Evolutionary conservation across 345 rosid genomes (phyloP), one percentile per base, ranked within the genome.

Genomic region (Lenwebbia sp.): DNA sequence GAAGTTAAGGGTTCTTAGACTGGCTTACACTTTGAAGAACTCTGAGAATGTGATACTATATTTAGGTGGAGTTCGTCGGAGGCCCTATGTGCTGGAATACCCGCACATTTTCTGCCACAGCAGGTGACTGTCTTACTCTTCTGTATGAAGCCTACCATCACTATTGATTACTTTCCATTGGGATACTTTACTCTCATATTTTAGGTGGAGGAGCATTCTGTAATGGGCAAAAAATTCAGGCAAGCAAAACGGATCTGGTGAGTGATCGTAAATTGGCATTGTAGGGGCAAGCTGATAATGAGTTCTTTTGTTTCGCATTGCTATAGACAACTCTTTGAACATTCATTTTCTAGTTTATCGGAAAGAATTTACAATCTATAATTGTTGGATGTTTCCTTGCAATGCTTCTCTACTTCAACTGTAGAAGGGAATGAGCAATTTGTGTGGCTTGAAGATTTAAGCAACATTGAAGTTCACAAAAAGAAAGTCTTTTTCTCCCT

Each of bases 41-140:
- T 70, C 47, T 70, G 81, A 70, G 2, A 70, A 37, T 70, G 47
- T 19, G 81, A 70, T 19, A 19, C 41, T 0, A 70, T 70, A 28
- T 86, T 65, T 84, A 97, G 99, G 98, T 97, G 76, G 99, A 97
- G 90, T 97, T 97, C 90, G 98, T 96, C 28, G 98, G 99, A 41
- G 99, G 98, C 47, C 96, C 95, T 26, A 94, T 97, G 98, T 96
- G 98, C 83, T 97, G 99, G 98, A 93, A 94, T 92, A 95, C 98
- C 40, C 95, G 97, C 82, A 88, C 84, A 17, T 97, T 95, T 88
- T 90, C 99, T 88, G 99, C 99, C 53, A 93, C 96, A 84, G 94
- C 98, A 47, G 98, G 99, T 97, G 85, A 75, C 88, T 70, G 85
- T 58, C 13, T 87, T 75, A 13, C 47, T 70, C 52, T 40, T 88